These are phyloP conservation scores for Phaeomoniella chlamydospora DNA, from an alignment of 2,329 filamentous ascomycete genomes.

Conservation along the genomic window DNA sequence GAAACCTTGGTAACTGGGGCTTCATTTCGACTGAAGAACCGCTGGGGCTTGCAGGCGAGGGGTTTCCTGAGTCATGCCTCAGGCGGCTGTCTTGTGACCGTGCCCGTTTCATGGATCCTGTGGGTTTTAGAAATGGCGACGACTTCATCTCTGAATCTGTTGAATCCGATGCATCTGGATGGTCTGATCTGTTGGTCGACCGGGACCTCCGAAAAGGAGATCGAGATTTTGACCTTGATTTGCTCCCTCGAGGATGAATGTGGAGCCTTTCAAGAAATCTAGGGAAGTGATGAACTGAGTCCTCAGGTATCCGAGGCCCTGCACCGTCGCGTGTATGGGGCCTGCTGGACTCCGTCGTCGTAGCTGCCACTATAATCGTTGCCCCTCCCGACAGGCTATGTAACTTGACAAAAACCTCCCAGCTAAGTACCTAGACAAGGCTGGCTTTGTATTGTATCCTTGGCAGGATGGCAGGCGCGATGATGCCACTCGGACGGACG, in stretches of 20 bases:
- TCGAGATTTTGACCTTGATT: conserved; percentile 6
- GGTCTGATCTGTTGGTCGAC: conserved; percentile 2
- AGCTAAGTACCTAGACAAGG: background rate
- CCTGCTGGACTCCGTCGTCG: conserved; percentile 11
- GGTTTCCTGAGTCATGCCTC: background rate
- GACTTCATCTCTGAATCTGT: conserved; percentile 5
- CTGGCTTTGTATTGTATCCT: no score
- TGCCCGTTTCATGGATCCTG: conserved; percentile 5
- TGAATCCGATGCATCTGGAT: conserved; percentile 5
- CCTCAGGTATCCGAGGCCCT: conserved; percentile 7
- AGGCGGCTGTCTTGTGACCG: background rate
- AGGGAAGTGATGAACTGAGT: conserved; percentile 5
- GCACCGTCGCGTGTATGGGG: conserved; percentile 7
- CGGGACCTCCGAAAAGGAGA: background rate
- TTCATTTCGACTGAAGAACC: conserved; percentile 9
- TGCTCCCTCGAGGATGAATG: conserved; percentile 8
- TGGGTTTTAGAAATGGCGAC: conserved; percentile 7
- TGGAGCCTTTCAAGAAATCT: conserved; percentile 11
- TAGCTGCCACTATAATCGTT: conserved; percentile 10
- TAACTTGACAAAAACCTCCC: conserved; percentile 1
- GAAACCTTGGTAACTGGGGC: conserved; percentile 9
- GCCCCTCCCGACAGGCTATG: conserved; percentile 2
- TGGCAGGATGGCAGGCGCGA: background rate
- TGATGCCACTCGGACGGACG: no score
- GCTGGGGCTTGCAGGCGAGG: background rate